These are phyloP conservation scores for Penstemon barbatus DNA, from an alignment of 257 asterid species.

Conservation along the genomic window DNA sequence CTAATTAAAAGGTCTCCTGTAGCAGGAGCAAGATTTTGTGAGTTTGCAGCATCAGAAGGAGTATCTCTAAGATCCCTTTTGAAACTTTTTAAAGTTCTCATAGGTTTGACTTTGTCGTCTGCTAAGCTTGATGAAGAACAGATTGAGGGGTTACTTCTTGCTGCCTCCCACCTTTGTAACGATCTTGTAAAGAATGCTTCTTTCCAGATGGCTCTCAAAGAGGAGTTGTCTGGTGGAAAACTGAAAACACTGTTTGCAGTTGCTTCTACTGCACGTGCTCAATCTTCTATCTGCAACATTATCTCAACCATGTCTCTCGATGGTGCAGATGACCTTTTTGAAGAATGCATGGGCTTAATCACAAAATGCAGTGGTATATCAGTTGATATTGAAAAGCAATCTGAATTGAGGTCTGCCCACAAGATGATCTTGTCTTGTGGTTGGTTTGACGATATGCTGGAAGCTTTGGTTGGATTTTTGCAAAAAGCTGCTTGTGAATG, in stretches of 20 bases:
- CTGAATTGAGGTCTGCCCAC: conserved; percentile 76
- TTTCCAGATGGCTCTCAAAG: conserved; percentile 49
- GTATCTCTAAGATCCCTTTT: conserved; percentile 60
- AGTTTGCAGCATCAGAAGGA: conserved; percentile 78
- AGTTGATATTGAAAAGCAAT: conserved; percentile 57
- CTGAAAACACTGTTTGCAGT: conserved; percentile 62
- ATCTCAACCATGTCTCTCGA: conserved; percentile 58
- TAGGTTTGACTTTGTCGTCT: conserved; percentile 52
- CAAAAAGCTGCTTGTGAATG: conserved; percentile 65
- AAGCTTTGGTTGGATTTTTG: conserved; percentile 54
- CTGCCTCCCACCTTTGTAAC: conserved; percentile 69
- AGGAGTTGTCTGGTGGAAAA: conserved; percentile 58
- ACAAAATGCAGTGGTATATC: conserved; percentile 53
- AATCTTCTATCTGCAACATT: conserved; percentile 73
- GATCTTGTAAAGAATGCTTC: conserved; percentile 59
- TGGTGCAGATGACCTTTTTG: conserved; percentile 54
- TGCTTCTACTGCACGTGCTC: conserved; percentile 76
- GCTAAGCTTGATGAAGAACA: conserved; percentile 49
- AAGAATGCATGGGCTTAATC: conserved; percentile 72
- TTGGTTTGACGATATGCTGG: conserved; percentile 83
- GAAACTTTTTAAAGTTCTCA: conserved; percentile 61
- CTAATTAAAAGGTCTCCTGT: conserved; percentile 77
- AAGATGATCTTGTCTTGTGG: conserved; percentile 70
- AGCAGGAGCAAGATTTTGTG: conserved; percentile 95
- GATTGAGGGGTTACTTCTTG: conserved; percentile 67